Evolutionary conservation across 1,284 basidiomycete genomes (phyloP), one percentile per base, ranked within the genome.

Genomic region (Cystobasidium sp.): DNA sequence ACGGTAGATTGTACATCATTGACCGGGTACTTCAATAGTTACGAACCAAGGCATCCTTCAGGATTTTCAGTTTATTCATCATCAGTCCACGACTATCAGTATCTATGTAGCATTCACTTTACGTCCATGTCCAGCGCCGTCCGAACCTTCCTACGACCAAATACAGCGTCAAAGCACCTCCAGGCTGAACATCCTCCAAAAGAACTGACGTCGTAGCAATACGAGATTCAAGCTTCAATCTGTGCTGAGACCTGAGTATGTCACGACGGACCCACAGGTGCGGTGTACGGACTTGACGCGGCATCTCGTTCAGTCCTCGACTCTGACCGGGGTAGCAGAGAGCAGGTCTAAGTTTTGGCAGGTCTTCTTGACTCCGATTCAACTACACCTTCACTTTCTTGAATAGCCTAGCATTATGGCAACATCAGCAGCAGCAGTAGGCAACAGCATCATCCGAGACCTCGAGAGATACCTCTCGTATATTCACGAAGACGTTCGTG

Each of bases 21-120:
- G 63, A 73, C 70, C 59, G 52, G 18, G 63, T 59, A n/a, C 52
- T 73, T 31, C 62, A 66, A 51, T 68, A 24, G 58, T 1, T 22
- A 18, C 9, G 12, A 0, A 12, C 2, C 65, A 44, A 14, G 8
- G 20, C 24, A 47, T n/a, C 6, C 16, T 14, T 49, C 7, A 12
- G 22, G 7, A 14, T 24, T 12, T 14, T 14, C 47, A 51, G 1
- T 51, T 51, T 6, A 16, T 51, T 7, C 20, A 6, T 49, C 43
- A 47, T 47, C 46, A 46, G n/a, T 47, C 24, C 44, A 63, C 24
- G 61, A 63, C 9, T 31, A 24, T 18, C 14, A 55, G 7, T 18
- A n/a, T 43, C 10, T 18, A 39, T 59, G 56, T 59, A 59, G 56
- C 56, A 31, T 41, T 59, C 9, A 41, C 14, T 18, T 5, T 59